Conservation (phyloP, 495 filamentous ascomycete species). For the Hypoxylon crocopeplum region DNA sequence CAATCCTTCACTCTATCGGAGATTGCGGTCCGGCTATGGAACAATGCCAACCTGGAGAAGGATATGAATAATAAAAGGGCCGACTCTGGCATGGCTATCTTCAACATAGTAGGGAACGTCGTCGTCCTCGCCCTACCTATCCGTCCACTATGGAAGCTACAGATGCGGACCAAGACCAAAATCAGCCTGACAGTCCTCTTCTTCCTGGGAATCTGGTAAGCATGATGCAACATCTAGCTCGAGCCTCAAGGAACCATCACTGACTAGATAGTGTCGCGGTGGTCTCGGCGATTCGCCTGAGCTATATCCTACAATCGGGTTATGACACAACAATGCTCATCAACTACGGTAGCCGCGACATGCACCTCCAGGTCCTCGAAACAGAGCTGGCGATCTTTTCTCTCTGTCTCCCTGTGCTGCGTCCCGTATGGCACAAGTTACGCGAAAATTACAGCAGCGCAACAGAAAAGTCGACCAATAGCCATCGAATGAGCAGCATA, state of each 20-base stretch:
- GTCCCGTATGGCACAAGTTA: slow-evolving; percentile 7
- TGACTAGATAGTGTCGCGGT: slow-evolving; percentile 2
- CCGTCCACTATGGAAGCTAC: slow-evolving; percentile 46
- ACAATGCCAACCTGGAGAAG: slow-evolving; percentile 21
- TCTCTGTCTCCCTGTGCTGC: slow-evolving; percentile 16
- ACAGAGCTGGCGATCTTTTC: slow-evolving; percentile 26
- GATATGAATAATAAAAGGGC: not conserved
- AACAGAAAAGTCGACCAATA: not conserved
- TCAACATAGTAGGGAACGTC: slow-evolving; percentile 46
- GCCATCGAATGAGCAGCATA: not conserved
- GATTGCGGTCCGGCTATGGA: slow-evolving; percentile 41
- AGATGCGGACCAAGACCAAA: slow-evolving; percentile 44
- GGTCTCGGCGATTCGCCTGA: slow-evolving; percentile 21
- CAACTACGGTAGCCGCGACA: not conserved
- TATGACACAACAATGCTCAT: not conserved
- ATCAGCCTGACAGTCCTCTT: slow-evolving; percentile 45
- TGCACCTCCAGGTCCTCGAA: slow-evolving; percentile 26
- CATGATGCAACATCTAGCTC: too few species aligned
- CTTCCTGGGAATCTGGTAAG: slow-evolving; percentile 47
- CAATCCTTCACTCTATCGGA: slow-evolving; percentile 13
- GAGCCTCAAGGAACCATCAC: not conserved
- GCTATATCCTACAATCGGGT: not conserved
- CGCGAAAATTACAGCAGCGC: not conserved
- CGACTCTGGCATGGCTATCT: slow-evolving; percentile 31
- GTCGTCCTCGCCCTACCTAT: slow-evolving; percentile 48